Conservation (phyloP, 352 stramenopile species). For the Phytopythium litorale region DNA sequence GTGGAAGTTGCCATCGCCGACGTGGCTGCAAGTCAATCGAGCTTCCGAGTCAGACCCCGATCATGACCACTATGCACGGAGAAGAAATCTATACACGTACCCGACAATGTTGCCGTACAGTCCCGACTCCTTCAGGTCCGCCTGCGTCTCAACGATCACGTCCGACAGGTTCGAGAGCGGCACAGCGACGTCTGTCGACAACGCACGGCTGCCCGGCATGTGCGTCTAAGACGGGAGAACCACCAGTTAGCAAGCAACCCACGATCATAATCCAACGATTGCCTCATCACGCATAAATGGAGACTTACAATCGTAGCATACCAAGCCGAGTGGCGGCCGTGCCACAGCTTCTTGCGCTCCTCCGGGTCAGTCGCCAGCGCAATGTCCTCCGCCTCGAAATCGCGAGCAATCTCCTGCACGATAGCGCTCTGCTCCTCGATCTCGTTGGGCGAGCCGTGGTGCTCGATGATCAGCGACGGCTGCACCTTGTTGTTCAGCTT, state of each 20-base stretch:
- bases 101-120: conserved; percentile 93
- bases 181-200: conserved; percentile 96
- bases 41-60: conserved; percentile 6
- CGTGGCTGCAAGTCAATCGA: conserved; percentile 37
- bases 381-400: conserved; percentile 85
- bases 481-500: conserved; percentile 73
- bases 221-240: conserved; percentile 31
- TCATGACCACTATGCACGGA: not conserved
- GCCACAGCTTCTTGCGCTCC: conserved; percentile 84
- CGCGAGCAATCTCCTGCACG: conserved; percentile 82
- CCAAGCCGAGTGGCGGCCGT: conserved; percentile 81
- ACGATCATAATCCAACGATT: conserved; percentile 14
- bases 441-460: conserved; percentile 78
- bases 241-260: not conserved
- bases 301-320: conserved; percentile 72
- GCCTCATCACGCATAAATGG: not conserved
- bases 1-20: conserved; percentile 98
- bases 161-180: conserved; percentile 93
- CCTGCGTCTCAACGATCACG: conserved; percentile 91
- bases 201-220: conserved; percentile 75
- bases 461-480: conserved; percentile 95
- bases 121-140: conserved; percentile 83
- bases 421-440: conserved; percentile 87
- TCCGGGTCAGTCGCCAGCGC: conserved; percentile 61
- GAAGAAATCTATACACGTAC: conserved; percentile 13